Percentiles rank a stretch among this genome's conserved stretches.
Conservation (phyloP, 805 yeast species). For the Monosporozyma servazzii region DNA sequence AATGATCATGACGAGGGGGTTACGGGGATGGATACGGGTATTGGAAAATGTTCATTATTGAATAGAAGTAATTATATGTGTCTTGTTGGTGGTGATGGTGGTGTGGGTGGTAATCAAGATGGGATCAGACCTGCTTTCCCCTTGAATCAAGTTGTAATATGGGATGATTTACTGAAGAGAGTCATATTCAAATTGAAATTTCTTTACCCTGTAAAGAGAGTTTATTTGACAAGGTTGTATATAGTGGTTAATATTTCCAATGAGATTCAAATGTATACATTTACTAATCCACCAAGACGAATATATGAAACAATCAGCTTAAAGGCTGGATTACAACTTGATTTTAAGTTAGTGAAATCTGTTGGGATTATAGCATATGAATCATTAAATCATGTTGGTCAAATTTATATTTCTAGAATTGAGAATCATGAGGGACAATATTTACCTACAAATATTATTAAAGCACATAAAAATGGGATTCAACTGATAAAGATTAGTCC, state of each 20-base stretch:
- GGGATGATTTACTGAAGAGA: conserved; percentile 83
- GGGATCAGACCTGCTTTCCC: conserved; percentile 75
- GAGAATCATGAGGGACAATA: conserved; percentile 12
- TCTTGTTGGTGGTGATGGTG: conserved; percentile 59
- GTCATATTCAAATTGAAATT: conserved; percentile 69
- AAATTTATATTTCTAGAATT: conserved; percentile 23
- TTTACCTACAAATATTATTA: conserved; percentile 41
- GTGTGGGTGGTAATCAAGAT: neutral
- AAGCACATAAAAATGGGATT: conserved; percentile 76
- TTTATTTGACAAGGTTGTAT: conserved; percentile 63
- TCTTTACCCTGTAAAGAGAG: conserved; percentile 63
- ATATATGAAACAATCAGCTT: neutral
- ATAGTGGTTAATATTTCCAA: conserved; percentile 64
- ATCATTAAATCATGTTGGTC: conserved; percentile 17
- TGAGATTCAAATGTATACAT: conserved; percentile 67
- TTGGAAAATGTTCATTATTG: conserved; percentile 72
- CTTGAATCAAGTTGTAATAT: conserved; percentile 68
- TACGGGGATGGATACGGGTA: conserved; percentile 61
- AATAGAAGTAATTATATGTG: conserved; percentile 87
- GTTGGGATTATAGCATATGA: conserved; percentile 6
- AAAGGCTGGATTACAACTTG: conserved; percentile 13
- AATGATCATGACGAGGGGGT: conserved; percentile 49
- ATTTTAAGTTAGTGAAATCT: conserved; percentile 18
- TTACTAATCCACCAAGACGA: conserved; percentile 59
- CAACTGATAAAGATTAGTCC: conserved; percentile 58